Conservation (phyloP, 495 filamentous ascomycete species). For the Thozetella sp. region DNA sequence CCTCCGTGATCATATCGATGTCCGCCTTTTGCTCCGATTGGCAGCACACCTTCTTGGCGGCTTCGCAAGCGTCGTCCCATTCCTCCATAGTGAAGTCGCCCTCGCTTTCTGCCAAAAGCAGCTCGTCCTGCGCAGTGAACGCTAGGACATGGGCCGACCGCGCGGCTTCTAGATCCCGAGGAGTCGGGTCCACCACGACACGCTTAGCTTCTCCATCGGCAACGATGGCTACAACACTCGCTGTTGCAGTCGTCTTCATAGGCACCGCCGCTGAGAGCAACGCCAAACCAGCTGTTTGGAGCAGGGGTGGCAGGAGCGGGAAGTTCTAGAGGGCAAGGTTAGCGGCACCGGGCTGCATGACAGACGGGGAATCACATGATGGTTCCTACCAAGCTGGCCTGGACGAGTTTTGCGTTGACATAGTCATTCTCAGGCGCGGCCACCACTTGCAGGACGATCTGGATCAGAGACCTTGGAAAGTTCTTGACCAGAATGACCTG, state of each 20-base stretch:
- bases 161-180: conserved; percentile 55
- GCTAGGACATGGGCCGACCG: conserved; percentile 75
- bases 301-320: conserved; percentile 69
- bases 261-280: conserved; percentile 77
- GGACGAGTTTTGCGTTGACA: conserved; percentile 49
- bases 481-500: conserved; percentile 69
- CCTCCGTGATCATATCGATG: conserved; percentile 47
- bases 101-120: conserved; percentile 80
- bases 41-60: conserved; percentile 66
- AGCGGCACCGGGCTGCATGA: background rate
- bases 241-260: conserved; percentile 67
- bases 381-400: conserved; percentile 46
- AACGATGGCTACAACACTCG: conserved; percentile 64
- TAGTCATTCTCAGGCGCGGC: conserved; percentile 57
- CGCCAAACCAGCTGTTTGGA: conserved; percentile 74
- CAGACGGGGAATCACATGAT: conserved; percentile 12
- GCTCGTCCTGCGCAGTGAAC: conserved; percentile 72
- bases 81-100: conserved; percentile 75
- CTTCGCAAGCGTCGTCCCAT: conserved; percentile 73
- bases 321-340: conserved; percentile 59
- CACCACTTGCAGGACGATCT: conserved; percentile 67
- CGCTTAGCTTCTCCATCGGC: conserved; percentile 38
- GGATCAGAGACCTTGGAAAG: conserved; percentile 69
- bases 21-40: conserved; percentile 38
- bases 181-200: conserved; percentile 56